Evolutionary conservation across 208 protist species (phyloP).

Genomic region (Leishmania amazonensis): DNA sequence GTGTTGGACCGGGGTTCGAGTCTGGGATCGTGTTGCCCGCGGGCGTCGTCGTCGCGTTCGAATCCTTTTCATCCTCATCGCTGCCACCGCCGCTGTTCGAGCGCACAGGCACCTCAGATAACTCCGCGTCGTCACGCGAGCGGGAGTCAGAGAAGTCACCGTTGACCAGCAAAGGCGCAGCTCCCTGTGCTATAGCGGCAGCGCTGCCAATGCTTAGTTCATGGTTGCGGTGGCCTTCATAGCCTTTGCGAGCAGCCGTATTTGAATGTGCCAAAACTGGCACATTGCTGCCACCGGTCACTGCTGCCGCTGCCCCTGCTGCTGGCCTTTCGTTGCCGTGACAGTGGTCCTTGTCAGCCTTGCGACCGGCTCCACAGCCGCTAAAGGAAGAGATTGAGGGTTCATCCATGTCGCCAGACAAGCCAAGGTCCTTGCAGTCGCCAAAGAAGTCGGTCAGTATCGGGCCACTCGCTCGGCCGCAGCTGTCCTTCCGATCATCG

Average conservation of each 20-base stretch:
- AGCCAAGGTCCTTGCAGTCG: conserved; percentile 7
- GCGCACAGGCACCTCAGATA: background rate
- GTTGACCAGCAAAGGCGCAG: background rate
- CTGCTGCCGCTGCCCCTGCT: background rate
- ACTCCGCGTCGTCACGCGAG: background rate
- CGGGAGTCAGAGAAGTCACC: background rate
- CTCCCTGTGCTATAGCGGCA: background rate
- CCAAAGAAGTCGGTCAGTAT: conserved; percentile 4
- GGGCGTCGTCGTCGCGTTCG: conserved; percentile 4
- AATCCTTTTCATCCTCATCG: conserved; percentile 12
- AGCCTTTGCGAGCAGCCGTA: background rate
- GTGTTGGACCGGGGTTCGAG: conserved; percentile 3
- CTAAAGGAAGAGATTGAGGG: background rate
- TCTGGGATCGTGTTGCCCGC: conserved; percentile 22
- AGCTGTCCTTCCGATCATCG: background rate
- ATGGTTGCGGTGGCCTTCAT: background rate
- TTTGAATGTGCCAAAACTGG: background rate
- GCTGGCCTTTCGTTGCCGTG: background rate
- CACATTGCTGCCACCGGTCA: background rate
- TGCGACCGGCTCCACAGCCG: background rate
- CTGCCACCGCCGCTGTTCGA: background rate
- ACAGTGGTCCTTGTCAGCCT: background rate
- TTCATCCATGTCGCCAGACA: background rate
- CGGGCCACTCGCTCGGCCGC: background rate
- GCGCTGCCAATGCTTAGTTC: background rate